These are phyloP conservation scores for Podospora appendiculata DNA, from an alignment of 495 filamentous ascomycete genomes.

Conservation along the genomic window DNA sequence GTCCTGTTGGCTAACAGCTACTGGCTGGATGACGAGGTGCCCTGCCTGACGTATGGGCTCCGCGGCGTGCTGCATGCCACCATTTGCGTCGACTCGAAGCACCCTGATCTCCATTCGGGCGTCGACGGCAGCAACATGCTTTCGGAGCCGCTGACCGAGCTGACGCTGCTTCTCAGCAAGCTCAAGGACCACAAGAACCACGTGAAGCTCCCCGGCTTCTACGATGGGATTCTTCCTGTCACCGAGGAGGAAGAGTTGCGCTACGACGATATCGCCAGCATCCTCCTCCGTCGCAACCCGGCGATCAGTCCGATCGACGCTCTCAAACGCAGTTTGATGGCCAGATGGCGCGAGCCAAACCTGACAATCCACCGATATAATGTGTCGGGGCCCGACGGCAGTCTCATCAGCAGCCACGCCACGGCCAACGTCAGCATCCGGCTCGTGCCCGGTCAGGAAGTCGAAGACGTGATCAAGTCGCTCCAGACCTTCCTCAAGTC, in stretches of 20 bases:
- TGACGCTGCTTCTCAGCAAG: slow-evolving; percentile 70
- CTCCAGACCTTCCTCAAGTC: slow-evolving; percentile 59
- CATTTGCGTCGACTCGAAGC: slow-evolving; percentile 72
- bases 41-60: slow-evolving; percentile 90
- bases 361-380: slow-evolving; percentile 90
- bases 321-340: slow-evolving; percentile 74
- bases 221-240: slow-evolving; percentile 70
- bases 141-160: slow-evolving; percentile 83
- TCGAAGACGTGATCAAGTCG: slow-evolving; percentile 58
- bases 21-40: slow-evolving; percentile 93
- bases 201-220: slow-evolving; percentile 67
- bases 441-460: slow-evolving; percentile 86
- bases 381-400: slow-evolving; percentile 77
- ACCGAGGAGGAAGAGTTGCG: slow-evolving; percentile 69
- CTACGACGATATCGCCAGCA: slow-evolving; percentile 75
- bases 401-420: slow-evolving; percentile 80
- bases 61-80: slow-evolving; percentile 94
- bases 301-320: slow-evolving; percentile 56
- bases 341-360: slow-evolving; percentile 92
- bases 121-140: slow-evolving; percentile 86
- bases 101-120: slow-evolving; percentile 88
- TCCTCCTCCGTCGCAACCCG: slow-evolving; percentile 62
- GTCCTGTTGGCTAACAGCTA: slow-evolving; percentile 95
- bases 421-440: slow-evolving; percentile 82
- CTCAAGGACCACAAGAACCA: slow-evolving; percentile 63